Conservation (phyloP, 257 asterid species). For the Cynanchum wilfordii region DNA sequence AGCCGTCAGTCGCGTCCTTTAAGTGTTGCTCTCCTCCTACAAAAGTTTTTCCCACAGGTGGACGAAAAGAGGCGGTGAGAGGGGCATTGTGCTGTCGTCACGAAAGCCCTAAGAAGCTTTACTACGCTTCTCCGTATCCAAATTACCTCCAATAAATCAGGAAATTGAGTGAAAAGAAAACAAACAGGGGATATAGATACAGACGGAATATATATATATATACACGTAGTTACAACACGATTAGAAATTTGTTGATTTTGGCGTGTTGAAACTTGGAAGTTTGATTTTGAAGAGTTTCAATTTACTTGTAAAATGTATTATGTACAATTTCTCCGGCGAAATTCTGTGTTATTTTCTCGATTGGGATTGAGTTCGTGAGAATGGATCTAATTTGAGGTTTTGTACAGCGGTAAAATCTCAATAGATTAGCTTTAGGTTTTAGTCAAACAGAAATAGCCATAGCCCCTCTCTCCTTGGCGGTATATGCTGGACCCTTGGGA, state of each 20-base stretch:
- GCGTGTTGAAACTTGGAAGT: neutral
- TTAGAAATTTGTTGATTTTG: neutral
- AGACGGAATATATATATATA: neutral
- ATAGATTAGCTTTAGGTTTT: too few species aligned
- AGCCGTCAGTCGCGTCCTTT: slow-evolving; percentile 4
- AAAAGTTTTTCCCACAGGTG: neutral
- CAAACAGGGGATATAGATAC: neutral
- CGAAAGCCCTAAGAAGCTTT: neutral
- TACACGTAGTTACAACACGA: neutral
- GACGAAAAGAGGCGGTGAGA: neutral
- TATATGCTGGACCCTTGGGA: too few species aligned
- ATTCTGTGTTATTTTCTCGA: too few species aligned
- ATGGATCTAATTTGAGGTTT: too few species aligned
- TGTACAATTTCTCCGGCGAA: neutral
- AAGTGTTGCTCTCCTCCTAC: neutral
- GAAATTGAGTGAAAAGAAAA: neutral
- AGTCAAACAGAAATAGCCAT: too few species aligned
- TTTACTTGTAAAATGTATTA: neutral
- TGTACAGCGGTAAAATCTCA: too few species aligned
- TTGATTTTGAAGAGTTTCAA: neutral
- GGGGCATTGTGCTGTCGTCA: slow-evolving; percentile 6
- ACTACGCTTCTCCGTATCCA: neutral
- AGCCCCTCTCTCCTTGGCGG: too few species aligned
- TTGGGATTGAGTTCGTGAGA: too few species aligned
- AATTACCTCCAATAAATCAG: neutral